Conservation (phyloP, 2,329 filamentous ascomycete genomes). For the Colletotrichum costaricense region DNA sequence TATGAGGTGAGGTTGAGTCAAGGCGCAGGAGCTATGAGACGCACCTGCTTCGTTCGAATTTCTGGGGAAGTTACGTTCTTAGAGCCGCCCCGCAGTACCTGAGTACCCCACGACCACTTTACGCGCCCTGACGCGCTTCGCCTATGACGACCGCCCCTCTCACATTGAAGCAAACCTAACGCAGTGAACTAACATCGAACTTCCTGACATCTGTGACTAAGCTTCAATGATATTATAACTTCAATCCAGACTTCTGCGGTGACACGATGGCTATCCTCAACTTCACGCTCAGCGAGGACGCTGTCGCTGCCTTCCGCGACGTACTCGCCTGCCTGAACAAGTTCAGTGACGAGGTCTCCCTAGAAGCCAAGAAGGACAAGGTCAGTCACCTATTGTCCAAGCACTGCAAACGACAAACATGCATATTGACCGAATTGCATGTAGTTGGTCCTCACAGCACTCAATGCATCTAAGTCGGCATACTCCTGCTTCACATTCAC, state of each 20-base stretch:
- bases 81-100: neutral
- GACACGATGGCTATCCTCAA: slow-evolving; percentile 69
- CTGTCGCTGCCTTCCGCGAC: slow-evolving; percentile 77
- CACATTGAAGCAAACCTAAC: neutral
- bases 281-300: slow-evolving; percentile 80
- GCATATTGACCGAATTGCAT: neutral
- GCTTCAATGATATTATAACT: slow-evolving; percentile 53
- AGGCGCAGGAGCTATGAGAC: neutral
- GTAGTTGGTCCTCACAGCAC: slow-evolving; percentile 77
- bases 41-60: neutral
- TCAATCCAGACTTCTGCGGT: neutral
- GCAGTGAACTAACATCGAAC: neutral
- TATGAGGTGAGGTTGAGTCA: neutral
- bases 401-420: neutral
- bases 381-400: slow-evolving; percentile 49
- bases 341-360: slow-evolving; percentile 82
- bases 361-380: slow-evolving; percentile 77
- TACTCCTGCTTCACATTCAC: slow-evolving; percentile 80
- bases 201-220: slow-evolving; percentile 45
- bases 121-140: slow-evolving; percentile 8
- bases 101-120: neutral
- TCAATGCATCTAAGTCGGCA: slow-evolving; percentile 85
- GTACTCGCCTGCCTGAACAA: slow-evolving; percentile 79
- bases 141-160: neutral
- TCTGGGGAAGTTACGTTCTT: neutral